Percentiles rank a stretch among this genome's conserved stretches.
phyloP scores from a whole-genome alignment of 805 yeast genomes.

The Tetrapisispora fleetii region DNA sequence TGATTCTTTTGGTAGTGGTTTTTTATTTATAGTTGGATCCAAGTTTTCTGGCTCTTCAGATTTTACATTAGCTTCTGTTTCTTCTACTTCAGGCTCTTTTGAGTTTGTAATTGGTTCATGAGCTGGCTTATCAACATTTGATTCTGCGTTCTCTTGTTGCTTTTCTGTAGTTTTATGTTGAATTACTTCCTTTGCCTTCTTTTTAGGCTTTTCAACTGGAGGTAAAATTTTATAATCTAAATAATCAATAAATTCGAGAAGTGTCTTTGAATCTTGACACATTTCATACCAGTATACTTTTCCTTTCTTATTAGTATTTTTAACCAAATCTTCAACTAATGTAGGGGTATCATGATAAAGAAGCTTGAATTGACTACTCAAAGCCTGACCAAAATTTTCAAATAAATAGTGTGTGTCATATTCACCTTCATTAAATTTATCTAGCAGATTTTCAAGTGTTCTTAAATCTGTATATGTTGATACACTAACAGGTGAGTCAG shows the following conservation, averaged over 20 bases:
- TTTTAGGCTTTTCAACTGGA: conserved; percentile 1
- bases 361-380: conserved; percentile 19
- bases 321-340: conserved; percentile 13
- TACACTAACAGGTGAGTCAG: conserved; percentile 6
- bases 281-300: conserved; percentile 26
- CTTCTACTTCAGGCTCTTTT: neutral
- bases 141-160: neutral
- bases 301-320: conserved; percentile 2
- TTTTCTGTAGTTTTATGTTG: neutral
- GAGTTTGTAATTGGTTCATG: neutral
- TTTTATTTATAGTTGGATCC: conserved; percentile 9
- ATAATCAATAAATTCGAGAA: conserved; percentile 16
- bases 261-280: conserved; percentile 17
- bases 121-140: neutral
- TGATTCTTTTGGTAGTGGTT: conserved; percentile 18
- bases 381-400: conserved; percentile 15
- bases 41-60: neutral
- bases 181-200: neutral
- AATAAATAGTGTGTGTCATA: conserved; percentile 16
- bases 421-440: conserved; percentile 17
- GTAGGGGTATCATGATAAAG: conserved; percentile 22
- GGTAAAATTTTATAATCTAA: conserved; percentile 14
- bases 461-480: conserved; percentile 17
- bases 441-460: conserved; percentile 11
- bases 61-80: neutral